phyloP scores from a whole-genome alignment of 495 filamentous ascomycete species.

The Rusavskia elegans region DNA sequence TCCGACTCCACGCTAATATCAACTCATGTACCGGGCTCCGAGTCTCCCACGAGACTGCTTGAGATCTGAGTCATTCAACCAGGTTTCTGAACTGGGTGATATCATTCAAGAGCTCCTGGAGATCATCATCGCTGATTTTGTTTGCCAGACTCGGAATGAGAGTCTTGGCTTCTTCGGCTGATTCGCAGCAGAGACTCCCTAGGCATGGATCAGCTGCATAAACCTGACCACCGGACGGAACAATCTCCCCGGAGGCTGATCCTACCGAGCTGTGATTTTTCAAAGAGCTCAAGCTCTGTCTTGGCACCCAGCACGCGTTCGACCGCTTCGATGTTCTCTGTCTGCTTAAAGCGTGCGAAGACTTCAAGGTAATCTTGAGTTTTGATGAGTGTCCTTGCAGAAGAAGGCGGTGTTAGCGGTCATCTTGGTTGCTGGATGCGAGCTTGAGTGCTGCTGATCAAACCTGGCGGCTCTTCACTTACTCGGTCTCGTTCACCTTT shows the following conservation, averaged over 20 bases:
- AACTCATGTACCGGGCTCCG: too few relatives aligned
- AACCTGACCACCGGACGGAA: neutral
- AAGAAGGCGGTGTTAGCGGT: conserved; percentile 1
- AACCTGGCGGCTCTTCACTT: neutral
- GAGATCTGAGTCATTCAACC: neutral
- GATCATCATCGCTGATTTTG: conserved; percentile 75
- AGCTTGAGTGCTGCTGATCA: too few relatives aligned
- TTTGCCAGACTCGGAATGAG: conserved; percentile 77
- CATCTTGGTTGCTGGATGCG: neutral
- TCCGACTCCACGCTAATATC: too few relatives aligned
- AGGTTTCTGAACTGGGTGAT: conserved; percentile 48
- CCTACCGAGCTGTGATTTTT: conserved; percentile 78
- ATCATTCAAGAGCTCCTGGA: conserved; percentile 79
- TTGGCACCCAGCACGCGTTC: conserved; percentile 64
- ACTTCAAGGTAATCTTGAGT: conserved; percentile 82
- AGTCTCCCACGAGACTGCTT: neutral
- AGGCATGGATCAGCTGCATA: conserved; percentile 7
- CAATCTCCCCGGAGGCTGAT: neutral
- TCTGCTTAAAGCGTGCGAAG: conserved; percentile 88
- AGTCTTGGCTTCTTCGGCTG: conserved; percentile 87
- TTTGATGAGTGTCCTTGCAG: conserved; percentile 48
- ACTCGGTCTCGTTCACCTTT: conserved; percentile 38
- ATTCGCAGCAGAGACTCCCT: conserved; percentile 86
- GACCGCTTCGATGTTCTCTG: conserved; percentile 84
- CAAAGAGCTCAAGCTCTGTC: conserved; percentile 73